Evolutionary conservation across 2,329 filamentous ascomycete species (phyloP).

Genomic region (Xylaria sp.): DNA sequence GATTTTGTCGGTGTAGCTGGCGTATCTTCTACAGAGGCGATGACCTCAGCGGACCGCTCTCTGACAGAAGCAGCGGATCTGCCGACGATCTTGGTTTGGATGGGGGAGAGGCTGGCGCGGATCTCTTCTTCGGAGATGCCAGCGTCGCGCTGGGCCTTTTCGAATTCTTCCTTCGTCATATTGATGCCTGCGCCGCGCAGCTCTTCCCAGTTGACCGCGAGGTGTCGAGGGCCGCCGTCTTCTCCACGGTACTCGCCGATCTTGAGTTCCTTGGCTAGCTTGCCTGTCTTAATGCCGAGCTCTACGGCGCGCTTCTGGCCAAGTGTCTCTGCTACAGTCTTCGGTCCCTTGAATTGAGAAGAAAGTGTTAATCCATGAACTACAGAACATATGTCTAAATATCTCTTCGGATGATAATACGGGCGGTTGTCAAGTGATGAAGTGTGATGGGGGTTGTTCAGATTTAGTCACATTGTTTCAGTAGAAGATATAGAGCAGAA

Average conservation of each 20-base stretch:
- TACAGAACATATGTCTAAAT: neutral
- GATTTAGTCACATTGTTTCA: neutral
- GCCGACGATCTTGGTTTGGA: neutral
- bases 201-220: neutral
- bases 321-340: constrained; percentile 23
- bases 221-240: neutral
- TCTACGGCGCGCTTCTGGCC: constrained; percentile 21
- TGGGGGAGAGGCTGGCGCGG: neutral
- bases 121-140: constrained; percentile 10
- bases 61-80: neutral
- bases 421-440: neutral
- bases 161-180: constrained; percentile 12
- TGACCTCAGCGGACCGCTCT: neutral
- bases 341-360: constrained; percentile 7
- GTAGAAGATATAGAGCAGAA: no score
- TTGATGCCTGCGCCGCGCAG: constrained; percentile 22
- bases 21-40: neutral
- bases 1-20: neutral
- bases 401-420: neutral
- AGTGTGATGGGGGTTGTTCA: neutral
- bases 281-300: constrained; percentile 19
- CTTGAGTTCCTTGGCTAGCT: constrained; percentile 29
- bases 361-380: neutral
- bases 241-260: constrained; percentile 17
- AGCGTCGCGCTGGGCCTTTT: neutral